Evolutionary conservation across 2,329 filamentous ascomycete species (phyloP).

Genomic region (Diatrype stigma): DNA sequence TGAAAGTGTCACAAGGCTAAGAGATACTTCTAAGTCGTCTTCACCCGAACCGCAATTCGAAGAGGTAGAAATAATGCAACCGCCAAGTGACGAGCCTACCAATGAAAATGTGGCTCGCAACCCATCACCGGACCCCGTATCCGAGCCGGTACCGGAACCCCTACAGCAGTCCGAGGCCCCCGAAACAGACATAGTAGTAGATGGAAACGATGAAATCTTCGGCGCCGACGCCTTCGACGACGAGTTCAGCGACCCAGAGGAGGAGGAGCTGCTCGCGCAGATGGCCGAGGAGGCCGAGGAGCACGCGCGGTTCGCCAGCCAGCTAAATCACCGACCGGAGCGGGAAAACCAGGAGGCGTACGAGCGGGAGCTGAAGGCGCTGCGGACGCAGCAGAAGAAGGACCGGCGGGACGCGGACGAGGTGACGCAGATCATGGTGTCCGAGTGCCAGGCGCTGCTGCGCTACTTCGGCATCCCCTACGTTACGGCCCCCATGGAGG

Average conservation of each 20-base stretch:
- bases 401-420: conserved; percentile 95
- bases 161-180: conserved; percentile 6
- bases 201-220: conserved; percentile 34
- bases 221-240: conserved; percentile 60
- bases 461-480: conserved; percentile 91
- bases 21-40: conserved; percentile 10
- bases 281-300: conserved; percentile 90
- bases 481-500: conserved; percentile 97
- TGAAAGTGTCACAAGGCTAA: conserved; percentile 2
- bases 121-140: conserved; percentile 13
- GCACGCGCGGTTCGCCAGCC: conserved; percentile 86
- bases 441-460: conserved; percentile 88
- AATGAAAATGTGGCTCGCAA: conserved; percentile 5
- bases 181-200: conserved; percentile 6
- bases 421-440: conserved; percentile 92
- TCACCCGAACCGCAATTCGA: conserved; percentile 29
- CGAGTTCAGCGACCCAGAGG: conserved; percentile 80
- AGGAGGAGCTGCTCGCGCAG: conserved; percentile 81
- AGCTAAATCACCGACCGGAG: conserved; percentile 72
- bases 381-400: conserved; percentile 93
- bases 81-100: conserved; percentile 16
- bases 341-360: conserved; percentile 72
- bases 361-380: conserved; percentile 78
- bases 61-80: conserved; percentile 23
- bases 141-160: conserved; percentile 15